Evolutionary conservation across 441 rosid species (phyloP).

Genomic region (Erysimum pusillum): DNA sequence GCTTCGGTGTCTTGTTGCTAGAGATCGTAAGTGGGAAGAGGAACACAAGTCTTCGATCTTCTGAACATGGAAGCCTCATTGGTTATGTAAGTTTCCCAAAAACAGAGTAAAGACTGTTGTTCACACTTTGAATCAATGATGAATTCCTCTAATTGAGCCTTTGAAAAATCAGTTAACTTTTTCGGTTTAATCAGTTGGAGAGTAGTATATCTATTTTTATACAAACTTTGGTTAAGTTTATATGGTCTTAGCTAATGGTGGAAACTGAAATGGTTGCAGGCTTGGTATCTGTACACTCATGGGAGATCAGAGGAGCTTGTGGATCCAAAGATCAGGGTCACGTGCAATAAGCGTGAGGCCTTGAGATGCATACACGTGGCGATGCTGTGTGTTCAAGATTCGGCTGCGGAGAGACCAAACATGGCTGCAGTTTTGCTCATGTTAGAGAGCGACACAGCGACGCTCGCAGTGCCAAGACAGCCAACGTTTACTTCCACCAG

Average conservation of each 20-base stretch:
- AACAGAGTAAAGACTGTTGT: background rate
- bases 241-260: slow-evolving; percentile 8
- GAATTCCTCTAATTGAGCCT: background rate
- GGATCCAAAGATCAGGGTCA: slow-evolving; percentile 48
- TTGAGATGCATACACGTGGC: slow-evolving; percentile 61
- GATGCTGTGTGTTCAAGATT: slow-evolving; percentile 63
- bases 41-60: slow-evolving; percentile 72
- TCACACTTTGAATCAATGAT: background rate
- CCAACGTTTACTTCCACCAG: slow-evolving; percentile 53
- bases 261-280: slow-evolving; percentile 42
- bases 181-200: no score
- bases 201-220: no score
- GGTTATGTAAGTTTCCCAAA: slow-evolving; percentile 63
- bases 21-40: slow-evolving; percentile 83
- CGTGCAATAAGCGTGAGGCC: slow-evolving; percentile 37
- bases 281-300: slow-evolving; percentile 61
- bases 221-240: slow-evolving; percentile 1
- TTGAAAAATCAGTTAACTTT: background rate
- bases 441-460: slow-evolving; percentile 50
- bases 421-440: slow-evolving; percentile 55
- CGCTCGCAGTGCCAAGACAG: slow-evolving; percentile 47
- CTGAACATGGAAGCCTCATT: slow-evolving; percentile 65
- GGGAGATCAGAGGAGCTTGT: slow-evolving; percentile 54
- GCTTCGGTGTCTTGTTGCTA: slow-evolving; percentile 84
- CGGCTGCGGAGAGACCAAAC: slow-evolving; percentile 53